Conservation (phyloP, 129 eudicot genomes). For the Tanacetum coccineum region DNA sequence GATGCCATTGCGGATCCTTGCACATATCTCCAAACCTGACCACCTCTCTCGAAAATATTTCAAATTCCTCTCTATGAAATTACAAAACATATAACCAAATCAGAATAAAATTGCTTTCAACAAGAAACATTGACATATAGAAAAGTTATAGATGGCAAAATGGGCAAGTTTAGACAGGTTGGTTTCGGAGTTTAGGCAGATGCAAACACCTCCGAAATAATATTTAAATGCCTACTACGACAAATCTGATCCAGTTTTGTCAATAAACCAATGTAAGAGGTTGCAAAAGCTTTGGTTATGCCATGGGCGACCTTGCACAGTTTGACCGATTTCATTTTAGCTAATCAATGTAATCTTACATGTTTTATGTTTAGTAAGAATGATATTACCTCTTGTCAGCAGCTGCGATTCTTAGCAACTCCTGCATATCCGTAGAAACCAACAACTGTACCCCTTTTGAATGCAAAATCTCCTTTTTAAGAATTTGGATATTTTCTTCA, state of each 20-base stretch:
- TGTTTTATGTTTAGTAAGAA: neutral
- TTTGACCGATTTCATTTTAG: neutral
- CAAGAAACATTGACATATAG: neutral
- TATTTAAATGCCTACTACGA: too few relatives aligned
- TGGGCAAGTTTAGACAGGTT: neutral
- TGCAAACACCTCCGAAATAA: too few relatives aligned
- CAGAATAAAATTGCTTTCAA: neutral
- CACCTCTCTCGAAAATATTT: slow-evolving; percentile 77
- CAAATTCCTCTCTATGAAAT: slow-evolving; percentile 70
- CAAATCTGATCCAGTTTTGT: too few relatives aligned
- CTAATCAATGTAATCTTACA: slow-evolving; percentile 4
- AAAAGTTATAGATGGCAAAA: slow-evolving; percentile 15
- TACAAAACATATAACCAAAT: neutral
- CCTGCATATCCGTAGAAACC: slow-evolving; percentile 87
- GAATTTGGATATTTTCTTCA: slow-evolving; percentile 53
- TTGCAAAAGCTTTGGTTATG: too few relatives aligned
- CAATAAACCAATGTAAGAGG: too few relatives aligned
- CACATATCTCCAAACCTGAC: slow-evolving; percentile 87
- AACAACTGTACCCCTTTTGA: slow-evolving; percentile 75
- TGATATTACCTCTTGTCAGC: slow-evolving; percentile 77
- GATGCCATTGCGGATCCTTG: slow-evolving; percentile 97
- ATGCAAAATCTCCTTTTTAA: slow-evolving; percentile 66
- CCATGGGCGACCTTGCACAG: neutral
- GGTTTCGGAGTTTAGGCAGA: too few relatives aligned
- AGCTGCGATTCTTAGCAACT: slow-evolving; percentile 79